These are phyloP conservation scores for Annona squamosa DNA, from an alignment of 164 flowering plant genomes.

Conservation along the genomic window DNA sequence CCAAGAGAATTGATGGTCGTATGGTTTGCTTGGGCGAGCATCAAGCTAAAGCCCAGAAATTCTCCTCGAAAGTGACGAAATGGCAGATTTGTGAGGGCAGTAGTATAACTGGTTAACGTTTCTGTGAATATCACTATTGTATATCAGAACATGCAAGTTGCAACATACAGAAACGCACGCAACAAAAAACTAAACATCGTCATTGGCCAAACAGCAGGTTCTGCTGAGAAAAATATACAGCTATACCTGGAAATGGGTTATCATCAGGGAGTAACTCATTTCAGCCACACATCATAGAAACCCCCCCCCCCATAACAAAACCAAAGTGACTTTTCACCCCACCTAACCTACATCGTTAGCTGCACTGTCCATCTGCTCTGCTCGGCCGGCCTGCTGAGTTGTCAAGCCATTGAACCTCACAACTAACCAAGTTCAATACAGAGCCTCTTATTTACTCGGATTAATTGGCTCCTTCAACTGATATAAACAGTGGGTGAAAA, in stretches of 20 bases:
- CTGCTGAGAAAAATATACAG: conserved; percentile 11
- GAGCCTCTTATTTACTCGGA: conserved; percentile 10
- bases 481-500: conserved; percentile 5
- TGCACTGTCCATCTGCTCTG: neutral
- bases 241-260: conserved; percentile 5
- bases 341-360: neutral
- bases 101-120: neutral
- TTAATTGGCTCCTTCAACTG: neutral
- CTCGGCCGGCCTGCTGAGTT: neutral
- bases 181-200: neutral
- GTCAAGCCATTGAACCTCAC: neutral
- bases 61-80: neutral
- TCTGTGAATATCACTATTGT: neutral
- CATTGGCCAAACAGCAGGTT: conserved; percentile 2
- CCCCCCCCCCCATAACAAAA: conserved; percentile 3
- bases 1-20: too few relatives aligned
- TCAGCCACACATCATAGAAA: conserved; percentile 5
- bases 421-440: conserved; percentile 5
- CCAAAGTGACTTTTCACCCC: neutral
- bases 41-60: neutral
- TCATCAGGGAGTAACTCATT: conserved; percentile 4
- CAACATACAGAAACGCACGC: neutral
- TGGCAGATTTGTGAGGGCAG: neutral
- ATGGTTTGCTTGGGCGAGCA: neutral
- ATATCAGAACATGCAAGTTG: neutral